Conservation (phyloP, 2,329 filamentous ascomycete species). For the Fusarium guadeloupense region DNA sequence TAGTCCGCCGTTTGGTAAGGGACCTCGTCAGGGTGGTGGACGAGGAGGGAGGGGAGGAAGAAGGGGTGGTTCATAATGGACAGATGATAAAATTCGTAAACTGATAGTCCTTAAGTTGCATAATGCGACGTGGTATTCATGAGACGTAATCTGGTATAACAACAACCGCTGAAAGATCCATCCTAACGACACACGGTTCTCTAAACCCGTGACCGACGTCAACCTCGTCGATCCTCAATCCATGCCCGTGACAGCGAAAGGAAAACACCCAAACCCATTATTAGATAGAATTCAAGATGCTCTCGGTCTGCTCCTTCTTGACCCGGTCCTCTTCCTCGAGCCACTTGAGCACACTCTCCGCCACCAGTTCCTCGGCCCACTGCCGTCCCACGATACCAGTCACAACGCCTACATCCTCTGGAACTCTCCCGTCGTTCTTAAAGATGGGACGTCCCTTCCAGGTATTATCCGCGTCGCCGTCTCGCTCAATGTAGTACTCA, state of each 20-base stretch:
- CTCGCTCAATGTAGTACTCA: slow-evolving; percentile 45
- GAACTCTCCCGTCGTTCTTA: slow-evolving; percentile 43
- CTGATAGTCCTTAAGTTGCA: neutral
- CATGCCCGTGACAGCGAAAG: neutral
- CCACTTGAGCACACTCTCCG: slow-evolving; percentile 51
- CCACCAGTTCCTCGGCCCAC: slow-evolving; percentile 51
- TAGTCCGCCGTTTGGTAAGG: slow-evolving; percentile 60
- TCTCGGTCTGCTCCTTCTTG: slow-evolving; percentile 5
- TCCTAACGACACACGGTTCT: neutral
- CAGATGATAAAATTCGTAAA: neutral
- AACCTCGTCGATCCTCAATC: neutral
- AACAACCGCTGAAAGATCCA: neutral
- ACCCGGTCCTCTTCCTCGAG: slow-evolving; percentile 43
- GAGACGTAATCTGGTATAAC: neutral
- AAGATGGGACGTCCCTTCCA: slow-evolving; percentile 52
- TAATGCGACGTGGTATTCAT: neutral
- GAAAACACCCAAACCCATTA: neutral
- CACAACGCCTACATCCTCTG: slow-evolving; percentile 48
- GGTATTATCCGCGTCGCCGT: slow-evolving; percentile 36
- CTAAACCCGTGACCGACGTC: neutral
- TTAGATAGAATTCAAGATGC: neutral
- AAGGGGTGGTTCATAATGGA: slow-evolving; percentile 22
- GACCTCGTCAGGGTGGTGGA: slow-evolving; percentile 53
- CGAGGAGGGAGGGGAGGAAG: slow-evolving; percentile 45
- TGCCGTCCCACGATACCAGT: slow-evolving; percentile 47